Evolutionary conservation across 2,329 filamentous ascomycete genomes (phyloP).

Genomic region (Hymenoscyphus salicellus): DNA sequence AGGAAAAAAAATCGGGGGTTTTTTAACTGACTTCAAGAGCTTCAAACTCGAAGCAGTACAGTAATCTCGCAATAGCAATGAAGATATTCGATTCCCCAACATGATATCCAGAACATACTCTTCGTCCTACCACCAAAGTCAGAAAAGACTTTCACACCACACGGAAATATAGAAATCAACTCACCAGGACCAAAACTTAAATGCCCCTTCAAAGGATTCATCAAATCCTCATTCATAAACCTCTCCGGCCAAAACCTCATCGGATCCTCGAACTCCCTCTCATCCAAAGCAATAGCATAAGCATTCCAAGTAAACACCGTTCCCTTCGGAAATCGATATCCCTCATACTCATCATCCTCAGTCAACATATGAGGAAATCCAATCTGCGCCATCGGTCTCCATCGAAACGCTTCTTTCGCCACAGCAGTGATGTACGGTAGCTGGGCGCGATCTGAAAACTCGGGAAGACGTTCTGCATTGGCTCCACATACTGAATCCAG

Average conservation of each 20-base stretch:
- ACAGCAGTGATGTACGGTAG: constrained; percentile 45
- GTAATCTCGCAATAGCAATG: constrained; percentile 32
- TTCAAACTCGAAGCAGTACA: constrained; percentile 20
- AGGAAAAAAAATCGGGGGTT: neutral
- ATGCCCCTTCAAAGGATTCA: constrained; percentile 33
- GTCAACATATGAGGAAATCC: constrained; percentile 53
- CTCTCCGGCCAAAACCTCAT: constrained; percentile 46
- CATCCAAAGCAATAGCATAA: constrained; percentile 42
- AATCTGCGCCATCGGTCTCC: constrained; percentile 45
- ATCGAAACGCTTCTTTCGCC: constrained; percentile 47
- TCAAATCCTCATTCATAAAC: constrained; percentile 43
- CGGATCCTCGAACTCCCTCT: constrained; percentile 46
- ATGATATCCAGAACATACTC: constrained; percentile 37
- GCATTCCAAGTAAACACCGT: constrained; percentile 42
- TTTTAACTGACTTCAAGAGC: constrained; percentile 7
- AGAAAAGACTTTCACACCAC: neutral
- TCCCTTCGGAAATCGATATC: constrained; percentile 39
- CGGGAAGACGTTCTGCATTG: constrained; percentile 43
- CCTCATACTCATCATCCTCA: constrained; percentile 51
- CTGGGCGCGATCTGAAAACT: constrained; percentile 43
- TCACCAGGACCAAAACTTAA: constrained; percentile 38
- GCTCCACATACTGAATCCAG: constrained; percentile 43
- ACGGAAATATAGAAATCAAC: neutral
- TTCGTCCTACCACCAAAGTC: constrained; percentile 17
- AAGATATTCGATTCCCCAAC: constrained; percentile 35